phyloP scores from a whole-genome alignment of 2,329 filamentous ascomycete species.

The Rosellinia necatrix region DNA sequence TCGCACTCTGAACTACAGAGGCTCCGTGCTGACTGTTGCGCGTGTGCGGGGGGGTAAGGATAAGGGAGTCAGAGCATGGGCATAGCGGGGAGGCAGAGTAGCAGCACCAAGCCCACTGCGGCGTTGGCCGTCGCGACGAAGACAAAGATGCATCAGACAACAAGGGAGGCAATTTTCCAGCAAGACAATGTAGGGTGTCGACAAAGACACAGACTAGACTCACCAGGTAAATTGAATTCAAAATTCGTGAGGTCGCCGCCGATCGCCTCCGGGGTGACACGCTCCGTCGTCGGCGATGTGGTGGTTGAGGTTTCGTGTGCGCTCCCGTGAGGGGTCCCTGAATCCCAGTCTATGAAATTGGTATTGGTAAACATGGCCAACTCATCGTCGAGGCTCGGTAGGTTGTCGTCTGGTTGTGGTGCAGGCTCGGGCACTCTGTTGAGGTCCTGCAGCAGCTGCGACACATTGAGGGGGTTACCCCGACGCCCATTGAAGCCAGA shows the following conservation, averaged over 20 bases:
- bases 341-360: constrained; percentile 79
- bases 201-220: constrained; percentile 26
- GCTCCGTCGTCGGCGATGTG: constrained; percentile 36
- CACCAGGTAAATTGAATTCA: constrained; percentile 39
- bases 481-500: constrained; percentile 70
- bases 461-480: constrained; percentile 74
- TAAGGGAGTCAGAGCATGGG: background rate
- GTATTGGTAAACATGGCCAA: constrained; percentile 81
- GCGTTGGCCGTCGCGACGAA: background rate
- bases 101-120: constrained; percentile 2
- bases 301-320: constrained; percentile 32
- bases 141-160: background rate
- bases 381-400: constrained; percentile 53
- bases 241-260: constrained; percentile 33
- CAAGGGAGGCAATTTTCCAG: background rate
- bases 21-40: constrained; percentile 22
- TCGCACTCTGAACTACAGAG: background rate
- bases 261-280: constrained; percentile 26
- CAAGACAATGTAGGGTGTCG: background rate
- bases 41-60: constrained; percentile 12
- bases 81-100: constrained; percentile 4
- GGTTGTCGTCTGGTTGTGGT: constrained; percentile 43
- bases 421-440: constrained; percentile 73
- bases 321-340: constrained; percentile 28
- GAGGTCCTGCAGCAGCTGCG: constrained; percentile 84